A percentile compares a stretch with the other conserved stretches of the same genome.
These are phyloP conservation scores for Linaria vulgaris DNA, from an alignment of 257 asterid species.

Conservation along the genomic window DNA sequence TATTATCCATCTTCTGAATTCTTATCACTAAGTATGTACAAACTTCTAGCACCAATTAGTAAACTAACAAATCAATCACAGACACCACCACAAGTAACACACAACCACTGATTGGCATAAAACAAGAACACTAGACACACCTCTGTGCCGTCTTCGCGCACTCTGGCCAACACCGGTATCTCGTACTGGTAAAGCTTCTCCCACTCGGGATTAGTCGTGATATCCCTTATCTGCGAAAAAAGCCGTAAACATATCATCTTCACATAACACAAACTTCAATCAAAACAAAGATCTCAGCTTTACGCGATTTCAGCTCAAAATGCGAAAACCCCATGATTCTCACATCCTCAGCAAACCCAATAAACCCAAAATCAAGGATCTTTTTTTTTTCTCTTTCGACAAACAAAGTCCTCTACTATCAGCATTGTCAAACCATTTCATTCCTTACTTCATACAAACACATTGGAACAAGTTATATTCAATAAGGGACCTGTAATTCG, in stretches of 20 bases:
- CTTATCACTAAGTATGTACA: background rate
- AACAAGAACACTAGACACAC: slow-evolving; percentile 34
- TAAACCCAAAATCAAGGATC: background rate
- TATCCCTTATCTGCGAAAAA: slow-evolving; percentile 64
- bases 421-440: background rate
- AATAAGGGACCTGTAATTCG: slow-evolving; percentile 51
- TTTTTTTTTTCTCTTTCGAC: too few species aligned
- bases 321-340: background rate
- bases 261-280: background rate
- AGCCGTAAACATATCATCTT: slow-evolving; percentile 13
- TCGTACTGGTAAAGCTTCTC: slow-evolving; percentile 92
- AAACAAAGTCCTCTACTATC: background rate
- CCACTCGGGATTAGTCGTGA: slow-evolving; percentile 79
- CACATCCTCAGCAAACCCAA: background rate
- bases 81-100: background rate
- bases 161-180: slow-evolving; percentile 84
- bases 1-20: background rate
- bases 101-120: slow-evolving; percentile 1
- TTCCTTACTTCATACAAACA: background rate
- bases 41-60: background rate
- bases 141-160: slow-evolving; percentile 79
- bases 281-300: slow-evolving; percentile 21
- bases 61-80: slow-evolving; percentile 11
- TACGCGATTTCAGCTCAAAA: too few species aligned
- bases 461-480: background rate